Base-by-base conservation (phyloP, 164 flowering plant species). In the Magnolia kwangsiensis region DNA sequence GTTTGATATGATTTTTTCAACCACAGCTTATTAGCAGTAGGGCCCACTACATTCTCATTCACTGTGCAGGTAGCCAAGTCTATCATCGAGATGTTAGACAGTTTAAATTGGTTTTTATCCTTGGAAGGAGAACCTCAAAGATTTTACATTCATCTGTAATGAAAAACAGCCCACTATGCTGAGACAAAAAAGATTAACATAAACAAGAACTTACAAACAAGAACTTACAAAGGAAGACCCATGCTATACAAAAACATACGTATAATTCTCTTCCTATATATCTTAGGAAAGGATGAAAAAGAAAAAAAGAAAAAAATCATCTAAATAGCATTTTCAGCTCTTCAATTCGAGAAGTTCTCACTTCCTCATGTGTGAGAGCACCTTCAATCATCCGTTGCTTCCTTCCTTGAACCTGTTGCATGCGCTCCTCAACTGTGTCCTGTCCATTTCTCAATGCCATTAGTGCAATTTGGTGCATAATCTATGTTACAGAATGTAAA, bases 241-340 rank as follows among this genome's bases (percentile, higher is more conserved):
- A 55, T 11, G 61, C 61, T 55, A 11, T 51, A 16, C 10, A 37
- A 37, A 37, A 37, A 37, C 7, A 55, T 9, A 11, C 1, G 61
- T 55, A 10, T 55, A 11, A 27, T 27, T 11, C 61, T 55, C 18
- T 37, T 37, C 7, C 45, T 37, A 37, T 37, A 37, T 37, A 37
- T 37, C 45, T 37, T 37, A 37, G 7, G 45, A 0, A 37, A 37
- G 4, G 6, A 37, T 37, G 4, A 3, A 37, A 37, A 37, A 37
- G 1, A 37, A 55, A 55, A 55, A 7, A 68, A 19, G 29, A 68
- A 55, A 8, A 68, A 19, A 68, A 68, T 88, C 83, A 87, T 78
- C 91, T 81, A 76, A 91, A 93, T 1, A 93, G 90, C 96, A 93
- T 90, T 72, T 91, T 91, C 67, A 90, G 94, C 72, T 93, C 98